Evolutionary conservation across 169 alveolate species (phyloP), one percentile per base, ranked within the genome.

Genomic region (Plasmodium gonderi): DNA sequence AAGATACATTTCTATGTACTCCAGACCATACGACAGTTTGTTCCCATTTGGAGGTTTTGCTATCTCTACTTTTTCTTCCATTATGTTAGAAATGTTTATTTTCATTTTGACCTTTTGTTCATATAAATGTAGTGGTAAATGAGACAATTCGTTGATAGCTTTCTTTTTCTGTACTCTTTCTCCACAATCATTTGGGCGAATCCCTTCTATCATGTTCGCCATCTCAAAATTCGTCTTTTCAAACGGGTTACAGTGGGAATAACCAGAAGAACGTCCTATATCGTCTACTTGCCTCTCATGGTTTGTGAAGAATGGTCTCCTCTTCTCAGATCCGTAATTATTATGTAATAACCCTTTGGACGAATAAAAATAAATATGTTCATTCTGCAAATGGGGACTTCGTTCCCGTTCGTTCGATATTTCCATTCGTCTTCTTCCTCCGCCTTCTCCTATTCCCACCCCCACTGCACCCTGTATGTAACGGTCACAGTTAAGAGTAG

Each of bases 81-180:
- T 26, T 42, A 87, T 87, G 67, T 87, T 76, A 23, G 80, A 54
- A 54, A 8, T 17, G n/a, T 87, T 29, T 54, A 87, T 60, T 78
- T 87, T 87, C 89, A 87, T 38, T 60, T 54, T 87, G 31, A 78
- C 45, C 23, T 60, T 60, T 38, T 75, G 20, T 17, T 75, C 38
- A 42, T 75, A 1, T 78, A 87, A 87, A 60, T 87, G 93, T 75
- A 87, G 23, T 11, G 93, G 93, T 75, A 87, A 64, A 76, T 87
- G 93, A 4, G 93, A 54, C 40, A 87, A 31, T 40, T 75, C 89
- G 36, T 87, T 54, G 45, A 87, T 75, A 44, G 42, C 23, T 75
- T 78, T 75, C 23, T 68, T 44, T 38, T 23, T 82, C 20, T 23
- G 12, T 51, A 11, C 26, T 79, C 2, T 45, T 51, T n/a, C 29